phyloP scores from a whole-genome alignment of 2,329 filamentous ascomycete species.

The Claviceps sp. region DNA sequence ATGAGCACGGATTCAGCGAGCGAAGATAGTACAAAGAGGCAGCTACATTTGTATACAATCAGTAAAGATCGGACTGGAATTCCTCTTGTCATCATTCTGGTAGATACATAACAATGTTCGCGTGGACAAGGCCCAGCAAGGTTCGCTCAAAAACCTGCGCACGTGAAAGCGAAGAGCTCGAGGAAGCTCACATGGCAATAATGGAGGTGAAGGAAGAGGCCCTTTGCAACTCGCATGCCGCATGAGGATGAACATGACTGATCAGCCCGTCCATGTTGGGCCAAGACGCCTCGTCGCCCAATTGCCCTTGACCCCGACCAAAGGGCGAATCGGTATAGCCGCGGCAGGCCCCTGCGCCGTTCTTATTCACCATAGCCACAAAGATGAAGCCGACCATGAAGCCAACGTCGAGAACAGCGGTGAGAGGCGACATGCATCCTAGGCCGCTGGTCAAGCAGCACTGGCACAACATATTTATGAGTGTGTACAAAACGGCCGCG shows the following conservation, averaged over 20 bases:
- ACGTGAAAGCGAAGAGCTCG: not conserved
- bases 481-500: conserved; percentile 58
- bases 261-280: too few species aligned
- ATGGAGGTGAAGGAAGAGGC: conserved; percentile 68
- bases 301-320: conserved; percentile 41
- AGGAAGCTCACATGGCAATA: conserved; percentile 49
- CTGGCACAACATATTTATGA: conserved; percentile 59
- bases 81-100: too few species aligned
- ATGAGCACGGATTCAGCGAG: conserved; percentile 54
- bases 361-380: conserved; percentile 60
- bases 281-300: conserved; percentile 27
- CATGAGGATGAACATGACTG: too few species aligned
- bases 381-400: conserved; percentile 72
- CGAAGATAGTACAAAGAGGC: conserved; percentile 60
- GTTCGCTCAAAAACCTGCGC: not conserved
- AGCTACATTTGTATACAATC: too few species aligned
- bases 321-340: conserved; percentile 51
- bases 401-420: conserved; percentile 60
- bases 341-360: conserved; percentile 52
- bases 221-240: conserved; percentile 62
- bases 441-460: conserved; percentile 63
- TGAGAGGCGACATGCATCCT: conserved; percentile 57
- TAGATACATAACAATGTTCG: too few species aligned
- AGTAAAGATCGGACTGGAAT: too few species aligned
- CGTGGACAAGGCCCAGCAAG: too few species aligned